A percentile compares a stretch with the other conserved stretches of the same genome.
phyloP scores from a whole-genome alignment of 768 basidiomycete species.

The Amanita muscaria region DNA sequence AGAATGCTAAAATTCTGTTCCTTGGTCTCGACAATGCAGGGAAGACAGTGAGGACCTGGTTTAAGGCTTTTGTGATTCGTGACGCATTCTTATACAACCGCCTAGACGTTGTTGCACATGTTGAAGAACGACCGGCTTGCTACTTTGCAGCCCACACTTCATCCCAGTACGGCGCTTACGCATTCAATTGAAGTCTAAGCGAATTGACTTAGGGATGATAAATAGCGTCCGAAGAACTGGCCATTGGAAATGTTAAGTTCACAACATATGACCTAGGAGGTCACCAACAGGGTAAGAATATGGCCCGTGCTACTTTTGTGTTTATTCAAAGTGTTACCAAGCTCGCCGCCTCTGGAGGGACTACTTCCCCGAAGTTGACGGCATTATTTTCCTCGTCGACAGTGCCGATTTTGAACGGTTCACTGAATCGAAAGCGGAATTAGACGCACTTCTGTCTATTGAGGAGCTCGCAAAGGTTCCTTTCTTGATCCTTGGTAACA shows the following conservation, averaged over 20 bases:
- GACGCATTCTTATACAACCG: background rate
- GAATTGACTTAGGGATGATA: conserved; percentile 7
- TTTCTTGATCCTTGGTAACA: conserved; percentile 97
- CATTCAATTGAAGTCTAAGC: conserved; percentile 7
- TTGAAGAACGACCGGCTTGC: conserved; percentile 98
- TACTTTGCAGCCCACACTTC: conserved; percentile 94
- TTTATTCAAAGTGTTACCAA: conserved; percentile 13
- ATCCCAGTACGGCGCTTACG: conserved; percentile 65
- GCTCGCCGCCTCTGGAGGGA: conserved; percentile 99
- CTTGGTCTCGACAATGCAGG: conserved; percentile 98
- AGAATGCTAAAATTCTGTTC: conserved; percentile 99
- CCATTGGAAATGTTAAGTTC: conserved; percentile 98
- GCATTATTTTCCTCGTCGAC: conserved; percentile 97
- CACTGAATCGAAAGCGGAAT: conserved; percentile 92
- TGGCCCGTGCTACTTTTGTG: background rate
- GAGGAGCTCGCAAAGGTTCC: conserved; percentile 95
- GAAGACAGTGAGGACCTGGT: conserved; percentile 68
- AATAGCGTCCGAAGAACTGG: conserved; percentile 94
- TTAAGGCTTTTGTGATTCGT: too few species aligned
- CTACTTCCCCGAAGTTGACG: conserved; percentile 99
- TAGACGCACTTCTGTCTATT: conserved; percentile 91
- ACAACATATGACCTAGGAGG: conserved; percentile 98
- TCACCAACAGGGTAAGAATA: conserved; percentile 77
- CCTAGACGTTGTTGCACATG: conserved; percentile 95
- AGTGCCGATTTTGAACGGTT: conserved; percentile 96